Conservation (phyloP, 78 protist genomes). For the Planoprotostelium fungivorum region DNA sequence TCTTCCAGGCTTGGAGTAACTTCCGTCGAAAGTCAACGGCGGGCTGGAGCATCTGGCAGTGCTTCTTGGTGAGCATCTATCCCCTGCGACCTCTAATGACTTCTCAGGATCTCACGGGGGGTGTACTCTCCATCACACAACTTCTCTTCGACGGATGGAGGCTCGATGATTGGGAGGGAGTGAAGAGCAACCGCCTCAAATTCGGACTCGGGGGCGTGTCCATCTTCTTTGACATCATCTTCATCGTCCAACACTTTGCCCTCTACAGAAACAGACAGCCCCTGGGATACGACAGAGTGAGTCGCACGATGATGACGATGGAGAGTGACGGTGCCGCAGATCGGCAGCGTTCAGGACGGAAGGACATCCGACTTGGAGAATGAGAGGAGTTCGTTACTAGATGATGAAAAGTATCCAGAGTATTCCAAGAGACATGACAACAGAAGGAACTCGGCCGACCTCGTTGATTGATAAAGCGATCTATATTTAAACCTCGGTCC, state of each 20-base stretch:
- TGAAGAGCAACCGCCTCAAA: constrained; percentile 44
- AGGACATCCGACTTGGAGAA: neutral
- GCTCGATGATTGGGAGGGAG: neutral
- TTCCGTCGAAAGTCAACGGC: constrained; percentile 18
- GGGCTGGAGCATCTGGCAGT: constrained; percentile 62
- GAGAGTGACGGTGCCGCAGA: neutral
- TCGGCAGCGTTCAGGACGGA: neutral
- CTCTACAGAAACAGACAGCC: constrained; percentile 17
- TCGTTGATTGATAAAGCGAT: neutral
- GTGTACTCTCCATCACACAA: constrained; percentile 7
- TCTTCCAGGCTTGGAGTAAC: constrained; percentile 22
- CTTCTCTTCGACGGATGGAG: constrained; percentile 41
- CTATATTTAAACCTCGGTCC: too few relatives aligned
- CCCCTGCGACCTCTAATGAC: constrained; percentile 29
- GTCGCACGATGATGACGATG: neutral
- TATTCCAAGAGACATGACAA: too few relatives aligned
- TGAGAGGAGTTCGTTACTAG: neutral
- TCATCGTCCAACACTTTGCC: constrained; percentile 59
- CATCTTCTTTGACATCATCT: constrained; percentile 55
- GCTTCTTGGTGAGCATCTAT: constrained; percentile 27
- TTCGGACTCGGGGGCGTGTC: constrained; percentile 31
- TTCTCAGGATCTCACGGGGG: neutral
- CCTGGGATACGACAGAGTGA: neutral
- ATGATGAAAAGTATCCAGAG: neutral
- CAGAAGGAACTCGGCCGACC: neutral